phyloP scores from a whole-genome alignment of 768 basidiomycete genomes.

The Suillus lakei region DNA sequence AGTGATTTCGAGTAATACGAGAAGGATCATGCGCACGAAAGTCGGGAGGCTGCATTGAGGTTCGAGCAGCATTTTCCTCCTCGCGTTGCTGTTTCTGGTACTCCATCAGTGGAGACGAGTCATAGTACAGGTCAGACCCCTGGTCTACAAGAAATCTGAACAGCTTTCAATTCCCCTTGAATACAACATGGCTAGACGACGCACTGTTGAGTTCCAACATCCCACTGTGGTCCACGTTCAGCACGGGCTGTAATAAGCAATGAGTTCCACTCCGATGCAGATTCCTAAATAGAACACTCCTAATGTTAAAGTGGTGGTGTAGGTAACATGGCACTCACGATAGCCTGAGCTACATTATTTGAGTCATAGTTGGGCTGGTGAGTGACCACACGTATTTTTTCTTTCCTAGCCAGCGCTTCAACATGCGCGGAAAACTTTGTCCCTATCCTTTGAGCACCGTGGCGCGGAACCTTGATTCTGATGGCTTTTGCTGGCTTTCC shows the following conservation, averaged over 20 bases:
- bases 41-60: constrained; percentile 38
- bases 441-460: constrained; percentile 75
- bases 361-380: constrained; percentile 65
- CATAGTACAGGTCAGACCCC: constrained; percentile 73
- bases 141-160: constrained; percentile 77
- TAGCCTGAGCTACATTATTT: constrained; percentile 56
- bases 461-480: constrained; percentile 71
- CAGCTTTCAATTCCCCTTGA: not conserved
- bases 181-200: constrained; percentile 29
- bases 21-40: constrained; percentile 37
- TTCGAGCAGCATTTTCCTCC: constrained; percentile 30
- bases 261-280: constrained; percentile 88
- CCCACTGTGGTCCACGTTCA: constrained; percentile 86
- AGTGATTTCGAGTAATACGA: constrained; percentile 36
- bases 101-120: constrained; percentile 64
- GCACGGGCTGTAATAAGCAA: constrained; percentile 78
- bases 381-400: constrained; percentile 54
- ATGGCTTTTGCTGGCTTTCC: constrained; percentile 60
- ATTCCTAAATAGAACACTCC: constrained; percentile 50
- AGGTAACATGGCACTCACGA: constrained; percentile 50
- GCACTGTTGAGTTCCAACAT: constrained; percentile 84
- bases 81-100: constrained; percentile 46
- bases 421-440: constrained; percentile 65
- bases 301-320: not conserved
- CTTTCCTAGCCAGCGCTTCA: constrained; percentile 53